Percentiles rank a stretch among this genome's conserved stretches.
phyloP scores from a whole-genome alignment of 2,329 filamentous ascomycete genomes.

The Epichloe sp. region DNA sequence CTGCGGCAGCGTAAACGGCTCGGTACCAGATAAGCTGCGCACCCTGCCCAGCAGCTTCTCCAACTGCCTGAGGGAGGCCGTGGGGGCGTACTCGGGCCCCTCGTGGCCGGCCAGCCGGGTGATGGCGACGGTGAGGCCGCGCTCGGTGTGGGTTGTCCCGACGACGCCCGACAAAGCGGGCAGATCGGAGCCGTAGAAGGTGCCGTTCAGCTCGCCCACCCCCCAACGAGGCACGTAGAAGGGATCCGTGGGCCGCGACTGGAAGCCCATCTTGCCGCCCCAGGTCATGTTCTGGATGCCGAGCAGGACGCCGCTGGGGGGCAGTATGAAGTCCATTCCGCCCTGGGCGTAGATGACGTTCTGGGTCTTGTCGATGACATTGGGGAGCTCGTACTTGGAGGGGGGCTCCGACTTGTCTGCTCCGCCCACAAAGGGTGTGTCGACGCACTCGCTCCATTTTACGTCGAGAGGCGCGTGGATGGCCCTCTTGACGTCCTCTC shows the following conservation, averaged over 20 bases:
- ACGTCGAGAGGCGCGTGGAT: constrained; percentile 45
- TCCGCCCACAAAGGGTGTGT: constrained; percentile 4
- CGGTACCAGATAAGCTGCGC: constrained; percentile 33
- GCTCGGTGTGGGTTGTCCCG: constrained; percentile 59
- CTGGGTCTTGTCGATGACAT: constrained; percentile 35
- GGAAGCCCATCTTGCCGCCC: constrained; percentile 59
- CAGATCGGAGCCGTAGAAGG: constrained; percentile 26
- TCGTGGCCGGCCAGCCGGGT: constrained; percentile 55
- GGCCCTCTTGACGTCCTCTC: constrained; percentile 53
- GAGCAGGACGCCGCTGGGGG: constrained; percentile 56
- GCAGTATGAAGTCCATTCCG: constrained; percentile 52
- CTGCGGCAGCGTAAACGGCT: constrained; percentile 20
- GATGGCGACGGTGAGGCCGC: constrained; percentile 59
- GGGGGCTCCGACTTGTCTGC: constrained; percentile 24
- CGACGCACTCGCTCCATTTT: constrained; percentile 8
- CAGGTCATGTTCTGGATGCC: constrained; percentile 74
- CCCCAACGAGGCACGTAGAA: constrained; percentile 48
- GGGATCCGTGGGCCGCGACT: constrained; percentile 41
- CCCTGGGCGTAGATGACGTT: constrained; percentile 62
- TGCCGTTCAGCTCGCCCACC: constrained; percentile 29
- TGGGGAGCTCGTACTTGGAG: constrained; percentile 47
- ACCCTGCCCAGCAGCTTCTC: constrained; percentile 66
- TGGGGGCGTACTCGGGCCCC: constrained; percentile 54
- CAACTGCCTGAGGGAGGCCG: constrained; percentile 55
- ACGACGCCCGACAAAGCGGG: constrained; percentile 43